A percentile compares a stretch with the other conserved stretches of the same genome.
Evolutionary conservation across 768 basidiomycete species (phyloP).

Genomic region (Termitomyces sp.): DNA sequence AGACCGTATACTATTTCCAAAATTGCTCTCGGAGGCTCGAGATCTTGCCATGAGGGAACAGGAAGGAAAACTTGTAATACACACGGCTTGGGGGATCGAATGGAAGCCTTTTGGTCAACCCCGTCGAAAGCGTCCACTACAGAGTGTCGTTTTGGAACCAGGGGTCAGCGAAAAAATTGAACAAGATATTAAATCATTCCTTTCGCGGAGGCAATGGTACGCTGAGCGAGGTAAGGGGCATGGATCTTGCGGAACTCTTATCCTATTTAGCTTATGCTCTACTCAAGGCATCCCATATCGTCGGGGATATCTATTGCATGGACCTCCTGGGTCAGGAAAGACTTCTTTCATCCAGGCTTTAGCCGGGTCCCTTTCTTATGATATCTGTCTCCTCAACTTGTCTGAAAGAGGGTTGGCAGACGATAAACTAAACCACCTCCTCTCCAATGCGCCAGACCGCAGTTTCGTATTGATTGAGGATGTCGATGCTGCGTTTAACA

Average conservation of each 20-base stretch:
- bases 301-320: slow-evolving; percentile 90
- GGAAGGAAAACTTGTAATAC: slow-evolving; percentile 93
- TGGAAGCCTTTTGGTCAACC: slow-evolving; percentile 97
- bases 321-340: slow-evolving; percentile 97
- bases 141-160: slow-evolving; percentile 83
- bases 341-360: slow-evolving; percentile 98
- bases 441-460: slow-evolving; percentile 90
- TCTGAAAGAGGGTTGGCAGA: slow-evolving; percentile 95
- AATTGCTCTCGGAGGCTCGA: slow-evolving; percentile 83
- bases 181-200: slow-evolving; percentile 76
- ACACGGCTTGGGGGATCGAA: slow-evolving; percentile 95
- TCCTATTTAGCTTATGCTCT: slow-evolving; percentile 7
- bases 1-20: slow-evolving; percentile 78
- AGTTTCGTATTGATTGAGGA: slow-evolving; percentile 97
- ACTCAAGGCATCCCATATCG: slow-evolving; percentile 90
- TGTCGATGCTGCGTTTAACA: slow-evolving; percentile 95
- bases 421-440: slow-evolving; percentile 91
- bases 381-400: slow-evolving; percentile 93
- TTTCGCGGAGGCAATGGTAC: slow-evolving; percentile 88
- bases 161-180: slow-evolving; percentile 87
- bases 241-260: background rate
- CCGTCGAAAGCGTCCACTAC: slow-evolving; percentile 77
- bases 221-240: slow-evolving; percentile 78
- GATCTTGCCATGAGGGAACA: slow-evolving; percentile 81
- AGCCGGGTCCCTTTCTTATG: slow-evolving; percentile 88